Base-by-base conservation (phyloP, 768 basidiomycete species). In the Trametes cinnabarina region DNA sequence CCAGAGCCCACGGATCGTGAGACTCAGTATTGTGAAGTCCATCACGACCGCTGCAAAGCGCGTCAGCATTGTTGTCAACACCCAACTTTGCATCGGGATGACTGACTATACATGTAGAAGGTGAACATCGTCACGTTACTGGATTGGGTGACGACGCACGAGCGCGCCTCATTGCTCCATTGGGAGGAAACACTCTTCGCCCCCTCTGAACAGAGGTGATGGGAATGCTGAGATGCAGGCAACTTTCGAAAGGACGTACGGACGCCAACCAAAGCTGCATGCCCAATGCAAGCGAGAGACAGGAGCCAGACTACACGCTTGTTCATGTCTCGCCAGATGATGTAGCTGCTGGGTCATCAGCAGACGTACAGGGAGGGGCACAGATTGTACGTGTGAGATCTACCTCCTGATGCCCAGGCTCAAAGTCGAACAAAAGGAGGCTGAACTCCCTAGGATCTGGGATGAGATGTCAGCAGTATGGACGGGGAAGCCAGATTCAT, bases 71-170 rank as follows among this genome's bases (percentile, higher is more conserved):
- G 4, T 8, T 2, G 15, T 17, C 1, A 12, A 10, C 9, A 12
- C 12, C 12, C 30, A 32, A 12, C 6, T 32, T 6, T 32, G 7
- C 30, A 32, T n/a, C n/a, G 12, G n/a, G 4, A 22, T 12, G 39
- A 60, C 59, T 4, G 15, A 55, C 59, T 60, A 48, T 60, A 60
- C 8, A 55, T n/a, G 26, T 60, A 60, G 53, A 60, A 60, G 23
- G 49, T 25, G 32, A 60, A 55, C 59, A 60, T 55, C 6, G 54
- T 51, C 19, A 55, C 11, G 20, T 55, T 44, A 35, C 53, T 60
- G 10, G 59, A 51, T 9, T 26, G 47, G 4, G 51, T 26, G 11
- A 60, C 49, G 2, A 34, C 20, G 22, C 53, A 60, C 4, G 53
- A 32, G 1, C 28, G 23, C 14, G 40, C 4, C 15, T 44, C 17